A percentile compares a stretch with the other conserved stretches of the same genome.
Evolutionary conservation across 2,329 filamentous ascomycete species (phyloP).

Genomic region (Diatrype stigma): DNA sequence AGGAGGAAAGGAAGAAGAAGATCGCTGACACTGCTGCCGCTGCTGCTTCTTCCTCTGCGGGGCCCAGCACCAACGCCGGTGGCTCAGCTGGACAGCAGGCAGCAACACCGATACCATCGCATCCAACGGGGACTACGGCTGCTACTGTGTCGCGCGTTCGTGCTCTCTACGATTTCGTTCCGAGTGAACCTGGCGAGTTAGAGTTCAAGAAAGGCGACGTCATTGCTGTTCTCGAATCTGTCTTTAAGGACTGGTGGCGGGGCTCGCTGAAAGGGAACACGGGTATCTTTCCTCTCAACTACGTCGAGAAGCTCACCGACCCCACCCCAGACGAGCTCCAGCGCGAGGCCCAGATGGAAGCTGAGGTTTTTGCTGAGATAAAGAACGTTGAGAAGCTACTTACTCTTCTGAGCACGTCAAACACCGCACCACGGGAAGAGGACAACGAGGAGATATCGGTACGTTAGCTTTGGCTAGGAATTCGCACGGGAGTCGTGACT

Average conservation of each 20-base stretch:
- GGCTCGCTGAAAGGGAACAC: slow-evolving; percentile 91
- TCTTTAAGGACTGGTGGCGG: slow-evolving; percentile 99
- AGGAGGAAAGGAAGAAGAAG: slow-evolving; percentile 64
- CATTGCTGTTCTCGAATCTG: slow-evolving; percentile 93
- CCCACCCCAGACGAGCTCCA: slow-evolving; percentile 92
- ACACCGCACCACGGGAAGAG: slow-evolving; percentile 72
- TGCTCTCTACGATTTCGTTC: slow-evolving; percentile 90
- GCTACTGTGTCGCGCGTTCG: slow-evolving; percentile 93
- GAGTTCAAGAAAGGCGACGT: slow-evolving; percentile 96
- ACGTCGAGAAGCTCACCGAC: slow-evolving; percentile 95
- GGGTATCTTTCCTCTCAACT: slow-evolving; percentile 97
- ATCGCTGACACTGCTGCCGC: slow-evolving; percentile 33
- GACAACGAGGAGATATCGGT: slow-evolving; percentile 97
- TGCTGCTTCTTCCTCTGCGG: slow-evolving; percentile 30
- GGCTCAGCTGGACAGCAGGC: slow-evolving; percentile 27
- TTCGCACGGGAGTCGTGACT: slow-evolving; percentile 21
- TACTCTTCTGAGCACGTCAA: slow-evolving; percentile 84
- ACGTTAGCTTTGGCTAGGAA: slow-evolving; percentile 23
- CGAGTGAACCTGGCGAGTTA: slow-evolving; percentile 88
- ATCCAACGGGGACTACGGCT: slow-evolving; percentile 82
- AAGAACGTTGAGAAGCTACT: slow-evolving; percentile 68
- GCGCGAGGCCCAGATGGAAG: slow-evolving; percentile 92
- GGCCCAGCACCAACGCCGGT: slow-evolving; percentile 24
- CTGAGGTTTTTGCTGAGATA: slow-evolving; percentile 61
- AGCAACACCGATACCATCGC: slow-evolving; percentile 50